Base-by-base conservation (phyloP, 495 filamentous ascomycete species). In the Neurospora sp. region DNA sequence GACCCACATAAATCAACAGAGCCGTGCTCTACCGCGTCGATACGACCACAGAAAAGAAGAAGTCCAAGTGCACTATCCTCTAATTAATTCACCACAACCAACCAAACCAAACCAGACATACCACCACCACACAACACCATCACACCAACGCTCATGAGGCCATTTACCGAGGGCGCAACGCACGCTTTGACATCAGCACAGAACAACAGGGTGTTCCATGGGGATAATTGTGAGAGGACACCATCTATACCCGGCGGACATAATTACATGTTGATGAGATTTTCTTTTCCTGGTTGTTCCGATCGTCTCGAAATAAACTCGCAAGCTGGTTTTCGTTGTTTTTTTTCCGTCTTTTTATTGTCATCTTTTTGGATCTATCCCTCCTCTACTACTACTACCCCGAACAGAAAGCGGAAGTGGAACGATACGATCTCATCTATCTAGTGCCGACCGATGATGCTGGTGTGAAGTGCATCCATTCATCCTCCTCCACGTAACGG, bases 11-110 rank as follows among this genome's bases (percentile, higher is more conserved):
- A 35, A 66, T 18, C 22, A 35, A 61, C 77, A 96, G 94, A 69
- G 94, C 94, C 71, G 94, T 96, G 27, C 87, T 97, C 71, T 93
- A 92, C 78, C 93, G 93, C 40, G 88, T 90, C 71, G 91, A 91
- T 37, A 80, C 87, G 70, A 76, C 85, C 20, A 87, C 87, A 75
- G 88, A 88, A 78, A 88, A 89, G 81, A 90, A 88, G 83, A 87
- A 85, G 72, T 76, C 74, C 75, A 93, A 91, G 85, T 97, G 94
- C 84, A 80, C 85, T 46, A 92, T 97, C 79, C 86, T 97, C 79
- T 97, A 83, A 77, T 72, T 66, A 18, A 66, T 66, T 66, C 53
- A 66, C 53, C 53, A 35, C 14, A 37, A 66, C 27, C 27, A 35
- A 66, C 53, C 27, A 35, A 61, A 31, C 48, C 48, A 31, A 35